phyloP scores from a whole-genome alignment of 2,329 filamentous ascomycete species.

The Epichloe coenophiala region DNA sequence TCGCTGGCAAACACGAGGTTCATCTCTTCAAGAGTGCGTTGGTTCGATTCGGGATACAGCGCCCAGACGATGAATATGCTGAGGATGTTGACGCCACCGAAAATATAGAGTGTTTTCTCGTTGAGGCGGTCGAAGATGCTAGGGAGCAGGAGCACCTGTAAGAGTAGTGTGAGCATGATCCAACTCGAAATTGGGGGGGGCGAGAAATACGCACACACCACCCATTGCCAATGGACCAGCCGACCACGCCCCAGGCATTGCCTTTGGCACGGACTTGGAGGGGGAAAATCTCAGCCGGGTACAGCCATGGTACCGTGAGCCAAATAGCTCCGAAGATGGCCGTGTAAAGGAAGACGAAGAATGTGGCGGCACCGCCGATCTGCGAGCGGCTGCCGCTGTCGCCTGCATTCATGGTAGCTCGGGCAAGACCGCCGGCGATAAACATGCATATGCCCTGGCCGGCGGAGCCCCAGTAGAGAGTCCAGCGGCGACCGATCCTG shows the following conservation, averaged over 20 bases:
- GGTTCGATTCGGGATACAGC: constrained; percentile 60
- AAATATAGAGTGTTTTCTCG: constrained; percentile 63
- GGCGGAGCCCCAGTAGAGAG: constrained; percentile 53
- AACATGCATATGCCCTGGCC: constrained; percentile 56
- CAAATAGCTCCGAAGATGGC: constrained; percentile 29
- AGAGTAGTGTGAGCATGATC: no score
- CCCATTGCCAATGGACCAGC: constrained; percentile 44
- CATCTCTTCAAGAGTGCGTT: constrained; percentile 63
- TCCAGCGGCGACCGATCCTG: constrained; percentile 54
- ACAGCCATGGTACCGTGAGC: constrained; percentile 45
- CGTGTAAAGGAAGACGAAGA: constrained; percentile 51
- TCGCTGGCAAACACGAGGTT: constrained; percentile 56
- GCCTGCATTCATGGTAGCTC: constrained; percentile 29
- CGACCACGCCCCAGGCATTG: constrained; percentile 43
- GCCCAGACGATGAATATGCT: constrained; percentile 60
- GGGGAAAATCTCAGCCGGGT: constrained; percentile 48
- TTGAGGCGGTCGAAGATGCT: constrained; percentile 50
- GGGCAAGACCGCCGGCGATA: constrained; percentile 48
- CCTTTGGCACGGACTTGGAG: constrained; percentile 43
- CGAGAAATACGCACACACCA: constrained; percentile 49
- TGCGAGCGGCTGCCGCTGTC: constrained; percentile 30
- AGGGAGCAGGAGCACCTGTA: constrained; percentile 33
- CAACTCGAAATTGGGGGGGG: no score
- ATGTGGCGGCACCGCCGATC: constrained; percentile 51
- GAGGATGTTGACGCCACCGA: constrained; percentile 52